Conservation (phyloP, 2,329 filamentous ascomycete genomes). For the Gremmenia infestans region DNA sequence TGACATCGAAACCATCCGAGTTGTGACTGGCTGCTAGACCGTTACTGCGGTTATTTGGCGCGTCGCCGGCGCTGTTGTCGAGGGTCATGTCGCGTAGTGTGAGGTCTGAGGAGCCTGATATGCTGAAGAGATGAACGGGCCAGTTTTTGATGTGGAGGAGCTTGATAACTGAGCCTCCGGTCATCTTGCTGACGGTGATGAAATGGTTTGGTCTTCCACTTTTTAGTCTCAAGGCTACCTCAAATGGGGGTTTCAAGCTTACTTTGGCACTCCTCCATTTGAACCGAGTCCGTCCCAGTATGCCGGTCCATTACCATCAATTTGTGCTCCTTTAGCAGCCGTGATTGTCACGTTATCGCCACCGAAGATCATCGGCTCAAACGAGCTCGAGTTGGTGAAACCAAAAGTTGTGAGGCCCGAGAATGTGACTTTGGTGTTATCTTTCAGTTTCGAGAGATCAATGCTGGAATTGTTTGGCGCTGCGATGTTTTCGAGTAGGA, state of each 20-base stretch:
- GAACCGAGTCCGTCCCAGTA: conserved; percentile 60
- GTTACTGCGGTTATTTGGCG: conserved; percentile 28
- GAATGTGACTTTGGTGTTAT: conserved; percentile 54
- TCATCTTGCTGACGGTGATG: conserved; percentile 44
- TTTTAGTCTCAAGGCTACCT: conserved; percentile 1
- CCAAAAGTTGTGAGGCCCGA: conserved; percentile 48
- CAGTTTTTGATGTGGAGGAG: conserved; percentile 48
- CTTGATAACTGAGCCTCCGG: conserved; percentile 45
- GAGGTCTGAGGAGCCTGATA: conserved; percentile 39
- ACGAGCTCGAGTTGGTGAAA: conserved; percentile 23
- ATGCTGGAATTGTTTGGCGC: conserved; percentile 54
- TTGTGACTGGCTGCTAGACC: conserved; percentile 37
- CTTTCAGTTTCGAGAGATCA: conserved; percentile 48
- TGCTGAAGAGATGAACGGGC: conserved; percentile 47
- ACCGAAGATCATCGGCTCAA: conserved; percentile 40
- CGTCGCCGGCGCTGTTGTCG: conserved; percentile 51
- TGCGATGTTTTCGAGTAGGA: conserved; percentile 49
- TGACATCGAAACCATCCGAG: conserved; percentile 50
- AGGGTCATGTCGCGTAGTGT: conserved; percentile 47
- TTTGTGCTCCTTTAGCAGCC: conserved; percentile 45
- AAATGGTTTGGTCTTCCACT: conserved; percentile 55
- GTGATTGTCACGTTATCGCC: conserved; percentile 52
- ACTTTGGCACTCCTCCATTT: conserved; percentile 45
- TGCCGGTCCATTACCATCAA: conserved; percentile 51
- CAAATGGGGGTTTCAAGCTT: not conserved